A percentile compares a stretch with the other conserved stretches of the same genome.
Evolutionary conservation across 2,329 filamentous ascomycete species (phyloP).

Genomic region (Penicillium sp.): DNA sequence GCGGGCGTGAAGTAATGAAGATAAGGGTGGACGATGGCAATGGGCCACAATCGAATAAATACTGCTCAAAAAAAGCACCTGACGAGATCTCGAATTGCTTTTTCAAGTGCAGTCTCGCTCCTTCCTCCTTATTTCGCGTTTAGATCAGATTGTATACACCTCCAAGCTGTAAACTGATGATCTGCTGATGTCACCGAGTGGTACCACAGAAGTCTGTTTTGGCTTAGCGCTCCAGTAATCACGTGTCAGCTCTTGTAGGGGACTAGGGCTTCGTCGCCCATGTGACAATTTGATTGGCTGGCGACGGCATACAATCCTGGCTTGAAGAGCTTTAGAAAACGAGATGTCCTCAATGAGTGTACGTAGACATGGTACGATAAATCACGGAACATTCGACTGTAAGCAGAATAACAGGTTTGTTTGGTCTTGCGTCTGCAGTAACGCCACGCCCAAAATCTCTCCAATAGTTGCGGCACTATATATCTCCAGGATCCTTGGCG

Average conservation of each 20-base stretch:
- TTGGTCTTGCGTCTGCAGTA: background rate
- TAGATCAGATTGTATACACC: background rate
- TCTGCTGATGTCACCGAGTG: constrained; percentile 23
- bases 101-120: background rate
- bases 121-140: background rate
- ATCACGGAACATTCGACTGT: background rate
- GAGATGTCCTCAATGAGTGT: background rate
- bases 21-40: background rate
- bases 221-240: constrained; percentile 10
- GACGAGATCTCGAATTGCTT: background rate
- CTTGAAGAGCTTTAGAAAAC: background rate
- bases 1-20: background rate
- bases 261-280: background rate
- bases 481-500: background rate
- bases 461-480: constrained; percentile 1
- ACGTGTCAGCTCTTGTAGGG: constrained; percentile 14
- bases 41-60: background rate
- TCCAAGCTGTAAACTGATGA: background rate
- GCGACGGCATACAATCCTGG: background rate
- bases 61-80: background rate
- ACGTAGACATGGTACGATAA: background rate
- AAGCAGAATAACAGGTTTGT: background rate
- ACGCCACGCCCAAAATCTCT: background rate
- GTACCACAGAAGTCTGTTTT: background rate
- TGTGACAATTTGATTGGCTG: constrained; percentile 12